Evolutionary conservation across 1,284 basidiomycete species (phyloP), one percentile per base, ranked within the genome.

Genomic region (Pterula multifida): DNA sequence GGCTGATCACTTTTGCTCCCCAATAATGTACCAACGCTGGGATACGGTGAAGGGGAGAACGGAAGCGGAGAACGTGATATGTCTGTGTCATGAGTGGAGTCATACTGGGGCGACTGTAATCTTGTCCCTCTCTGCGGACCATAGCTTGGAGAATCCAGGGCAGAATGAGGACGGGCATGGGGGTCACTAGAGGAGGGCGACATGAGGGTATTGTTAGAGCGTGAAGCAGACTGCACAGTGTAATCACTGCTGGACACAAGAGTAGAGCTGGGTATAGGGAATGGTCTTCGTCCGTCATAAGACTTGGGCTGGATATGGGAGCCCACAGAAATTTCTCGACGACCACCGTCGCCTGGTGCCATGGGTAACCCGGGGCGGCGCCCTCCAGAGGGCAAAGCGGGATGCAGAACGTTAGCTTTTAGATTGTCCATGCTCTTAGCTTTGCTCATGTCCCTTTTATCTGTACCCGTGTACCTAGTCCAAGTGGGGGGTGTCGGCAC

Each of bases 381-480:
- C 1, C 64, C 58, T 23, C 59, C 56, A 32, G 67, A 68, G 50
- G 71, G 64, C 50, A 53, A 68, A 3, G 65, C 50, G n/a, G 68
- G 69, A 52, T 68, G 61, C 44, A 46, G 54, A 9, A 46, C 51
- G 17, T 58, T 64, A 26, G 64, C 62, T 13, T 62, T 56, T 44
- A 82, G 64, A 54, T 78, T 76, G 54, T 73, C 73, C 69, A 80
- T 75, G 56, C 79, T 82, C 63, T 79, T 80, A 9, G 73, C 64
- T 22, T 42, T 42, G 39, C 39, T 42, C 39, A 61, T 58, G 15
- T 58, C 53, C 55, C 65, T 66, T 47, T 63, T 60, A 26, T 63
- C 65, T 22, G 59, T 60, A 23, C 65, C 64, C 48, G 66, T 64
- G 28, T 73, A 70, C 23, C 65, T 64, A 49, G 66, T 64, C 28